Conservation (phyloP, 2,329 filamentous ascomycete species). For the Pseudopithomyces maydicus region DNA sequence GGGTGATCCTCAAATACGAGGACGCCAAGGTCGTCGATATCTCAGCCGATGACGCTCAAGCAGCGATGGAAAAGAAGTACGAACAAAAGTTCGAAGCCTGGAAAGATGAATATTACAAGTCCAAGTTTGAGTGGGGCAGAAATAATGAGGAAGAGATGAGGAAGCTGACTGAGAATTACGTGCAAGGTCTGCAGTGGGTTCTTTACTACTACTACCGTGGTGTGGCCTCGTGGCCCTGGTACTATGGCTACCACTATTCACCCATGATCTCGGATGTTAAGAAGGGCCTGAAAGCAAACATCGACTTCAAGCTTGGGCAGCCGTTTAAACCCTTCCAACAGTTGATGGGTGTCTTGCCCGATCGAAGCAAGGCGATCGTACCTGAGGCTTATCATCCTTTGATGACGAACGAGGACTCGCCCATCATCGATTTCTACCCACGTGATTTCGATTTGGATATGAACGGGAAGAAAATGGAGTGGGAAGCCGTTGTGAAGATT, state of each 20-base stretch:
- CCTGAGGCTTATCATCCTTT: slow-evolving; percentile 84
- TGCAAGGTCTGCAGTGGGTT: slow-evolving; percentile 97
- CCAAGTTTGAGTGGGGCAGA: slow-evolving; percentile 88
- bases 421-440: slow-evolving; percentile 97
- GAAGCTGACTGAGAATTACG: slow-evolving; percentile 90
- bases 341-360: slow-evolving; percentile 96
- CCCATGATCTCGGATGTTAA: slow-evolving; percentile 96
- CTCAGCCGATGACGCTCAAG: slow-evolving; percentile 77
- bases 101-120: slow-evolving; percentile 92
- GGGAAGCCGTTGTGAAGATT: slow-evolving; percentile 99
- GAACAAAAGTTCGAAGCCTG: slow-evolving; percentile 87
- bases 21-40: slow-evolving; percentile 84
- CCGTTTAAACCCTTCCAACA: slow-evolving; percentile 96
- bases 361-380: slow-evolving; percentile 96
- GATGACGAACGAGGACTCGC: slow-evolving; percentile 88
- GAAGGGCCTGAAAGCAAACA: slow-evolving; percentile 82
- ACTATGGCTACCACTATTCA: slow-evolving; percentile 94
- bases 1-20: slow-evolving; percentile 89
- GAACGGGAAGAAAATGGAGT: slow-evolving; percentile 99
- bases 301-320: slow-evolving; percentile 92
- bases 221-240: slow-evolving; percentile 98
- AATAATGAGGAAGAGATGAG: slow-evolving; percentile 80
- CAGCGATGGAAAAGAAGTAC: slow-evolving; percentile 81
- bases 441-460: slow-evolving; percentile 97
- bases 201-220: slow-evolving; percentile 97